Percentiles rank a stretch among this genome's conserved stretches.
phyloP scores from a whole-genome alignment of 208 protist species.

The Sergeia podlipaevii region DNA sequence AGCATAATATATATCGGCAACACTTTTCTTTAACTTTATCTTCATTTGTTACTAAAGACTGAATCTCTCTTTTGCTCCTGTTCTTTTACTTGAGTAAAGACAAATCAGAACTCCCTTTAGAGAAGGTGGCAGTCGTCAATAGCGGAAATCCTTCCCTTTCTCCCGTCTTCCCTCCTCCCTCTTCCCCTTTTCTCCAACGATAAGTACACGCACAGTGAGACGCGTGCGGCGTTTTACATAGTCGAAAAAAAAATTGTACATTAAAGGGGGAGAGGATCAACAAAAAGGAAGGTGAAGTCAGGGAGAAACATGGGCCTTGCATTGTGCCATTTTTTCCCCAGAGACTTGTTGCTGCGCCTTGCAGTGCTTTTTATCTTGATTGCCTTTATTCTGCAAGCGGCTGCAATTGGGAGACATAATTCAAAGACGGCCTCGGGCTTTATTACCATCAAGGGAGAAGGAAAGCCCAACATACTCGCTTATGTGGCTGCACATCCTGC shows the following conservation, averaged over 20 bases:
- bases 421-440: slow-evolving; percentile 22
- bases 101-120: no score
- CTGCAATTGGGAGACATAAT: slow-evolving; percentile 29
- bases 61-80: slow-evolving; percentile 8
- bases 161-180: no score
- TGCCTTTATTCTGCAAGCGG: slow-evolving; percentile 41
- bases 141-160: no score
- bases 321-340: slow-evolving; percentile 44
- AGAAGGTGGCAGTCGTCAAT: no score
- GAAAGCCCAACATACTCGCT: slow-evolving; percentile 9
- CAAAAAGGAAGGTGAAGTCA: not conserved
- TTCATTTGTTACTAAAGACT: no score
- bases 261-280: not conserved
- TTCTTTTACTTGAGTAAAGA: no score
- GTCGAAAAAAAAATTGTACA: not conserved
- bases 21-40: no score
- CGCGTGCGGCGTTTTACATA: not conserved
- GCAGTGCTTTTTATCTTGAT: slow-evolving; percentile 36
- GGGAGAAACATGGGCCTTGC: slow-evolving; percentile 47
- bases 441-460: slow-evolving; percentile 16
- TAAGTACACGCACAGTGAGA: not conserved
- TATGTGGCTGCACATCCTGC: slow-evolving; percentile 30
- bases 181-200: slow-evolving; percentile 3
- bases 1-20: no score
- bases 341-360: slow-evolving; percentile 31